Evolutionary conservation across 2,329 filamentous ascomycete genomes (phyloP).

Genomic region (Coniochaeta sp.): DNA sequence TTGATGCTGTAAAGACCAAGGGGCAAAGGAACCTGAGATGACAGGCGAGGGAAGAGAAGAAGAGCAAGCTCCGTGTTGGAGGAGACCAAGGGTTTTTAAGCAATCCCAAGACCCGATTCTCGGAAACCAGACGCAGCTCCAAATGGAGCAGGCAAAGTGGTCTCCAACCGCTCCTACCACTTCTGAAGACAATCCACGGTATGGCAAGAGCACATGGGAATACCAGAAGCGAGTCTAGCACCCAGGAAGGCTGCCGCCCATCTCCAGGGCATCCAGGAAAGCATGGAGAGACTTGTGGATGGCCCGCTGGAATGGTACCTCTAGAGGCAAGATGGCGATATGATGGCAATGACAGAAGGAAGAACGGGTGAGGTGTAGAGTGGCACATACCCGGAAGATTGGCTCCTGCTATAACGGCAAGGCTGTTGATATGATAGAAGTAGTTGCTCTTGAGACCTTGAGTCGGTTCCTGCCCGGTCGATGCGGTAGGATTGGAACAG

Average conservation of each 20-base stretch:
- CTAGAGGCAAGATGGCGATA: background rate
- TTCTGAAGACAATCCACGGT: background rate
- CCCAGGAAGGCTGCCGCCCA: background rate
- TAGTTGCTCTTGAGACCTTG: background rate
- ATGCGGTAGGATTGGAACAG: background rate
- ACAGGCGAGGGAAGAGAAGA: slow-evolving; percentile 14
- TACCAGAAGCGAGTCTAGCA: background rate
- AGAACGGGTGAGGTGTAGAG: background rate
- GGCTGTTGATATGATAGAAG: background rate
- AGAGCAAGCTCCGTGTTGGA: slow-evolving; percentile 9
- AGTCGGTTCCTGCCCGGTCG: background rate
- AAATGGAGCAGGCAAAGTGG: background rate
- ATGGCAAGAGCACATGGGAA: background rate
- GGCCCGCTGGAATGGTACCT: background rate
- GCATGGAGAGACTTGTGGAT: background rate
- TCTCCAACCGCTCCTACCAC: background rate
- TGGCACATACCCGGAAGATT: background rate
- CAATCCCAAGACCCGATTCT: background rate
- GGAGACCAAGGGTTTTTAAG: slow-evolving; percentile 1
- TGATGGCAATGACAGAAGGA: background rate
- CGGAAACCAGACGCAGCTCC: background rate
- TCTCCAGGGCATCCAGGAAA: background rate
- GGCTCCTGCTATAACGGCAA: background rate
- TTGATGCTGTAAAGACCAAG: slow-evolving; percentile 36
- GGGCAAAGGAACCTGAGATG: slow-evolving; percentile 19